Base-by-base conservation (phyloP, 352 stramenopile genomes). In the Pythium rishiriense region DNA sequence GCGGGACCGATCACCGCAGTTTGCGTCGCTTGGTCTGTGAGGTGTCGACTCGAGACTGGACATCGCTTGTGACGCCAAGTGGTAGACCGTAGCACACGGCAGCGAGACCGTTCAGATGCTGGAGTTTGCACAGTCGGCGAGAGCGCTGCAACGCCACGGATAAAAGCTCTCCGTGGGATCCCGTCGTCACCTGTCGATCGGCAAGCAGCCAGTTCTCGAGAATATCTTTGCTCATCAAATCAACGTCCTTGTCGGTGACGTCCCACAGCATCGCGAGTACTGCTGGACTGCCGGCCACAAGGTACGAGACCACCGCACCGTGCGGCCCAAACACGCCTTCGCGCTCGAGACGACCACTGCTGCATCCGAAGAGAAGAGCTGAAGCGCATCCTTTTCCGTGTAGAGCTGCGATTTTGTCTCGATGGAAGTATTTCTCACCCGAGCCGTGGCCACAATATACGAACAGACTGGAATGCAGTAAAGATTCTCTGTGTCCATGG, bases 211-310 rank as follows among this genome's bases (percentile, higher is more conserved):
- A 91, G 12, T 81, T 69, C 33, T 74, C 58, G 2, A 96, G 58
- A 25, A 96, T 70, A 1, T 76, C 65, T 35, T 82, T 65, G 66
- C 88, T 90, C 35, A 97, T 66, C n/a, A 96, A 81, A 75, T 99
- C 97, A 64, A 99, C 98, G 74, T 99, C 97, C 58, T 89, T 85
- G 72, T 99, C 97, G 25, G 97, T 99, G 17, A 99, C 97, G 74
- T 99, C 97, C 97, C 97, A 99, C 14, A 99, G 81, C 87, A 99
- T 99, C 17, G 92, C 97, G 22, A 99, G 80, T n/a, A 99, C 97
- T 6, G 88, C 95, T 0, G 94, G 91, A 42, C 93, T 93, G 7
- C 96, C 95, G 33, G 90, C 90, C 24, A 76, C 74, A 17, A 99
- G 72, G 72, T 99, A 99, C n/a, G 87, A 88, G 3, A 98, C 68